Conservation (phyloP, 164 flowering plant species). For the Cinnamomum chago region DNA sequence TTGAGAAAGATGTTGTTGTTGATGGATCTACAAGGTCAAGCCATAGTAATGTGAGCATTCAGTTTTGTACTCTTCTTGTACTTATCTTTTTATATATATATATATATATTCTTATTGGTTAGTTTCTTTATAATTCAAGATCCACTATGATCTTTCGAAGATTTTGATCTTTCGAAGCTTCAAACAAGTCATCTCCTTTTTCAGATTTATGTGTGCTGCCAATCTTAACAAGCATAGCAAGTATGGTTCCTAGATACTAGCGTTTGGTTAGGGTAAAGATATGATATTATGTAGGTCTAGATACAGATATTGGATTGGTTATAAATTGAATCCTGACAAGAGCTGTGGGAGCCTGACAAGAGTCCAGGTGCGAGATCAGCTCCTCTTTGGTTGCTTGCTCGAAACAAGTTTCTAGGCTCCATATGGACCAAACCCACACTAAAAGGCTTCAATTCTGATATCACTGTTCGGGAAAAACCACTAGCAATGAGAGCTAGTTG, state of each 20-base stretch:
- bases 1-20: conserved; percentile 42
- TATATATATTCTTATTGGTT: too few relatives aligned
- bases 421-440: too few relatives aligned
- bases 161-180: background rate
- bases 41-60: conserved; percentile 93
- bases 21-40: conserved; percentile 99
- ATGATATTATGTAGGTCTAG: background rate
- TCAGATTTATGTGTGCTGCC: background rate
- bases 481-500: too few relatives aligned
- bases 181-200: background rate
- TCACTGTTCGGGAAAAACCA: too few relatives aligned
- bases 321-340: too few relatives aligned
- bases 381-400: too few relatives aligned
- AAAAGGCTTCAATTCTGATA: too few relatives aligned
- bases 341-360: too few relatives aligned
- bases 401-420: too few relatives aligned
- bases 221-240: background rate
- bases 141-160: background rate
- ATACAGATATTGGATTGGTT: background rate
- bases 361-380: too few relatives aligned
- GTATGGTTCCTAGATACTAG: background rate
- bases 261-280: too few relatives aligned
- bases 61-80: background rate
- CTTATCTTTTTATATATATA: too few relatives aligned
- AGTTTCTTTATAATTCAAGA: background rate